Evolutionary conservation across 2,329 filamentous ascomycete species (phyloP).

Genomic region (Fusarium verrucosum): DNA sequence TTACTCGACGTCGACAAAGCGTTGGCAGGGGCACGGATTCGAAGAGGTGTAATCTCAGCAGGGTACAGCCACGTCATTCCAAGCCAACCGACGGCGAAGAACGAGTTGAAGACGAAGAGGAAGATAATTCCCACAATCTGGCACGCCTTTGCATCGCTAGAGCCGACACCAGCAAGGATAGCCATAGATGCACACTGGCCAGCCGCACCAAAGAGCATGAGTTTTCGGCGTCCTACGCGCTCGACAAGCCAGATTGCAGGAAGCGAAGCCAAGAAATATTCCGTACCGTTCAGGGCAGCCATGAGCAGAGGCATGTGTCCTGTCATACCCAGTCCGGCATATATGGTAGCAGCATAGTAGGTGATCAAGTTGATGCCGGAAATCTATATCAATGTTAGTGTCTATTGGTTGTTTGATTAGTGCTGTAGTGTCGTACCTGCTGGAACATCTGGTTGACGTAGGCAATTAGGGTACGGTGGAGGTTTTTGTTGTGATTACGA

Average conservation of each 20-base stretch:
- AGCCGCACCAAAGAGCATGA: conserved; percentile 75
- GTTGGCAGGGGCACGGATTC: conserved; percentile 70
- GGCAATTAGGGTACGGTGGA: conserved; percentile 69
- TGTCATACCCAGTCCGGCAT: conserved; percentile 62
- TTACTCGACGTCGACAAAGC: conserved; percentile 64
- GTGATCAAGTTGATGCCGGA: conserved; percentile 71
- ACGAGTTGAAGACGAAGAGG: conserved; percentile 68
- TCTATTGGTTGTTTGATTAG: rapidly evolving
- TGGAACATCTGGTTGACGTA: conserved; percentile 71
- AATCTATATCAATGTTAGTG: conserved; percentile 45
- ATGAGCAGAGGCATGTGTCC: conserved; percentile 67
- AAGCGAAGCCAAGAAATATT: conserved; percentile 72
- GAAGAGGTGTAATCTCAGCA: conserved; percentile 72
- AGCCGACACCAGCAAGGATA: conserved; percentile 66
- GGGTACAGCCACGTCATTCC: conserved; percentile 72
- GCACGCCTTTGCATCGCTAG: conserved; percentile 56
- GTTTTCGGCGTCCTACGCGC: conserved; percentile 71
- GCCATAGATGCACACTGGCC: conserved; percentile 73
- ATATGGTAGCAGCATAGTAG: conserved; percentile 70
- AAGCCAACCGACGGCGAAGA: conserved; percentile 68
- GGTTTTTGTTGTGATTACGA: conserved; percentile 63
- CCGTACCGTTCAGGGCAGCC: conserved; percentile 54
- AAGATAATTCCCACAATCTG: conserved; percentile 72
- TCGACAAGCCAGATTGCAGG: conserved; percentile 69
- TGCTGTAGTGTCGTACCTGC: conserved; percentile 39